Conservation (phyloP, 2,329 filamentous ascomycete genomes). For the Leptodontidium sp. region DNA sequence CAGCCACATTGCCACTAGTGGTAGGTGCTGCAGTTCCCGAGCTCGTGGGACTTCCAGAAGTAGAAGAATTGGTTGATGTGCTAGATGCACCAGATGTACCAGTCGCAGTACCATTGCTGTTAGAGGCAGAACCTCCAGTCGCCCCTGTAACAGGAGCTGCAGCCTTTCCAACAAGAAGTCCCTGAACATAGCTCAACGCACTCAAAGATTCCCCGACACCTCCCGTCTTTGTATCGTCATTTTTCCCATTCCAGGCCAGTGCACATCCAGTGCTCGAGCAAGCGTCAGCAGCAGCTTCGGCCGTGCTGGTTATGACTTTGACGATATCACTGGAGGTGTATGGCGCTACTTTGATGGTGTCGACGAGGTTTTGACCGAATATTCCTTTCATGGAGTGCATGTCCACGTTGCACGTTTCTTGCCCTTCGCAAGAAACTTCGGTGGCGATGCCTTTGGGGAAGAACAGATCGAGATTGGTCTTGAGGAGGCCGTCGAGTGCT, state of each 20-base stretch:
- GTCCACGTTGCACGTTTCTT: constrained; percentile 70
- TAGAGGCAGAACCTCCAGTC: constrained; percentile 36
- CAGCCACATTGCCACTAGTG: not conserved
- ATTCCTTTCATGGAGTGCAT: constrained; percentile 79
- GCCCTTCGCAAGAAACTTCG: constrained; percentile 72
- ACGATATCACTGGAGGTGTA: constrained; percentile 62
- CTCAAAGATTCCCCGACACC: constrained; percentile 58
- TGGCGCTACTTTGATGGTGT: constrained; percentile 68
- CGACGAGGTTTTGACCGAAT: constrained; percentile 70
- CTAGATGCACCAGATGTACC: not conserved
- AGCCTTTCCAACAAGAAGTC: constrained; percentile 47
- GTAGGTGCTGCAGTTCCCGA: constrained; percentile 9
- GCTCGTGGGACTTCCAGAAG: constrained; percentile 1
- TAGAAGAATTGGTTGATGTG: not conserved
- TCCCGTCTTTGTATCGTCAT: constrained; percentile 55
- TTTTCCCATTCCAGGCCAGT: constrained; percentile 66
- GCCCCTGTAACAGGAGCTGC: constrained; percentile 55
- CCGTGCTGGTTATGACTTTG: constrained; percentile 64
- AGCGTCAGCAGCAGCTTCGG: constrained; percentile 65
- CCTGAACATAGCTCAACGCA: constrained; percentile 59
- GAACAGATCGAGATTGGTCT: constrained; percentile 57
- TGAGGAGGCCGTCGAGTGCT: constrained; percentile 63
- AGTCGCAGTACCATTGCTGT: constrained; percentile 44
- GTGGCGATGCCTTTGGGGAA: constrained; percentile 67
- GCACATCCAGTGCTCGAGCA: constrained; percentile 71